Evolutionary conservation across 768 basidiomycete species (phyloP).

Genomic region (Termitomyces eurrhizus): DNA sequence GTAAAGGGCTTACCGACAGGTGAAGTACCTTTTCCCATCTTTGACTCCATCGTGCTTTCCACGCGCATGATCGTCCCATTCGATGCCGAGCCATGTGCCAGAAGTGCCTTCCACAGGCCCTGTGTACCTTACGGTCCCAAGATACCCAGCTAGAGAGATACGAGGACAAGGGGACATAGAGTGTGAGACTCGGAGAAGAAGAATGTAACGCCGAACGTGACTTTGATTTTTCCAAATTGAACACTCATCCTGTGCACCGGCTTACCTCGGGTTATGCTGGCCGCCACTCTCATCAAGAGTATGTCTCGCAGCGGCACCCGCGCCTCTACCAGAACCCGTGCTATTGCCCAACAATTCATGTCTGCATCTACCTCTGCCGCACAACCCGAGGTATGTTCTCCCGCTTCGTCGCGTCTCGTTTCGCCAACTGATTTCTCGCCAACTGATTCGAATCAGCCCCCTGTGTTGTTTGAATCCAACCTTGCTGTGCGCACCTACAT

Average conservation of each 20-base stretch:
- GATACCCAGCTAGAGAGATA: conserved; percentile 45
- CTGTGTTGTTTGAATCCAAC: conserved; percentile 69
- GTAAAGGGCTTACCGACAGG: conserved; percentile 55
- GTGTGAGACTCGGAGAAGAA: conserved; percentile 5
- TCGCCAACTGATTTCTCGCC: conserved; percentile 8
- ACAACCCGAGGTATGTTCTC: conserved; percentile 31
- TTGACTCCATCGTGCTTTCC: conserved; percentile 89
- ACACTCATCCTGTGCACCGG: conserved; percentile 1
- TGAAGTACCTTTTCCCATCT: conserved; percentile 75
- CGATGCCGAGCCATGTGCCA: conserved; percentile 90
- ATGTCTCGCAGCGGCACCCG: conserved; percentile 39
- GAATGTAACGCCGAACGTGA: conserved; percentile 28
- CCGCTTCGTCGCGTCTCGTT: conserved; percentile 10
- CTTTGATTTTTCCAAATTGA: conserved; percentile 8
- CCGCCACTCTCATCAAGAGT: conserved; percentile 25
- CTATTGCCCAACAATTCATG: conserved; percentile 48
- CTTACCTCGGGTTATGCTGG: conserved; percentile 15
- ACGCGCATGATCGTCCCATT: conserved; percentile 85
- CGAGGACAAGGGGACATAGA: conserved; percentile 35
- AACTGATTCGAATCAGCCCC: conserved; percentile 28
- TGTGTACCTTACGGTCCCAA: conserved; percentile 68
- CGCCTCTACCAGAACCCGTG: conserved; percentile 38
- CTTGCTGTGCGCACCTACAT: conserved; percentile 62
- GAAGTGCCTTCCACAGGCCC: conserved; percentile 60
- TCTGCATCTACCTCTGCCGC: conserved; percentile 28